These are phyloP conservation scores for Rusavskia elegans DNA, from an alignment of 495 filamentous ascomycete genomes.

Conservation along the genomic window DNA sequence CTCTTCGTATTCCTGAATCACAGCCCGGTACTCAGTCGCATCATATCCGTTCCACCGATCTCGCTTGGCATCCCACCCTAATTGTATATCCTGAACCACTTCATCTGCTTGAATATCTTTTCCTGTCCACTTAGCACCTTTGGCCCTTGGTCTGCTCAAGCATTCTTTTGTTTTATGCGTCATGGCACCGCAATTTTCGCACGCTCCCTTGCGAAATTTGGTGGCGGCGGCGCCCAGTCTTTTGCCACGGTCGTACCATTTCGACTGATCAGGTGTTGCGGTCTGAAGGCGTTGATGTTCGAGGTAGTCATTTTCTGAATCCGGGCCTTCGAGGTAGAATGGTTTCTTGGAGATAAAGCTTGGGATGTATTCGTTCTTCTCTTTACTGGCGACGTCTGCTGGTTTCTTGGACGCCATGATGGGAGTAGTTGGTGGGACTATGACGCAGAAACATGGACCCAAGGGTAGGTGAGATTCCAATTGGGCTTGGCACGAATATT, in stretches of 20 bases:
- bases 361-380: constrained; percentile 97
- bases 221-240: constrained; percentile 70
- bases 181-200: constrained; percentile 95
- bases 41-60: constrained; percentile 98
- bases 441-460: background rate
- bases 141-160: constrained; percentile 72
- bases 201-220: constrained; percentile 94
- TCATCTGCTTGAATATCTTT: constrained; percentile 90
- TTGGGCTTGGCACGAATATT: background rate
- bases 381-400: constrained; percentile 44
- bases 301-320: constrained; percentile 71
- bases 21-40: constrained; percentile 64
- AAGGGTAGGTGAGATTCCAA: too few relatives aligned
- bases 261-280: constrained; percentile 42
- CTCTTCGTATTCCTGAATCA: constrained; percentile 77
- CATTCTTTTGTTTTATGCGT: constrained; percentile 93
- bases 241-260: constrained; percentile 83
- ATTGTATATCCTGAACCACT: constrained; percentile 61
- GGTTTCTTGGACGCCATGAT: constrained; percentile 31
- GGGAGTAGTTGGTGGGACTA: background rate
- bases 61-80: constrained; percentile 96
- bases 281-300: constrained; percentile 90
- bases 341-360: constrained; percentile 96
- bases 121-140: constrained; percentile 85
- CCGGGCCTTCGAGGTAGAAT: constrained; percentile 81